phyloP scores from a whole-genome alignment of 1,284 basidiomycete species.

The Moniliella sp. region DNA sequence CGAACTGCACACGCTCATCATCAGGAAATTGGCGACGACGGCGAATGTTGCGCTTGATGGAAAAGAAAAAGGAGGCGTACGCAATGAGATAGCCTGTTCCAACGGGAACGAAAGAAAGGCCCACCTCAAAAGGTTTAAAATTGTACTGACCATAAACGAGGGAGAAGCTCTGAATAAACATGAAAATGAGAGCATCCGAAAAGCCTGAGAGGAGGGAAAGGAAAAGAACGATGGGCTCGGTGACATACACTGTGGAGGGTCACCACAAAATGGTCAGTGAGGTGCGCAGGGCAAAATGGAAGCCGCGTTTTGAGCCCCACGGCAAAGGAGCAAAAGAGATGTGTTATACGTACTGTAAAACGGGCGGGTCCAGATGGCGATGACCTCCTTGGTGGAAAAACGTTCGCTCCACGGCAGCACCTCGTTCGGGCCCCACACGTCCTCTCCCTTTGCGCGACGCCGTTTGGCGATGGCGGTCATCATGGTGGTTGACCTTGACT shows the following conservation, averaged over 20 bases:
- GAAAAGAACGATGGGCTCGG: conserved; percentile 37
- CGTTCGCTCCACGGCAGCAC: conserved; percentile 4
- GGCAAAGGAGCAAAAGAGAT: too few species aligned
- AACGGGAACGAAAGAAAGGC: conserved; percentile 34
- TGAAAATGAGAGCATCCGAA: conserved; percentile 36
- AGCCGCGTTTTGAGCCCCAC: too few species aligned
- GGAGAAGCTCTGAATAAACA: conserved; percentile 35
- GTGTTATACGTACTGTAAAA: too few species aligned
- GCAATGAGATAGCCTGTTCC: conserved; percentile 36
- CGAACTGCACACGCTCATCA: conserved; percentile 6
- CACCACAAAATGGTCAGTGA: conserved; percentile 5
- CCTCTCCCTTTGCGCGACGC: conserved; percentile 26
- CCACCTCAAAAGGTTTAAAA: conserved; percentile 30
- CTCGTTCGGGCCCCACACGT: conserved; percentile 36
- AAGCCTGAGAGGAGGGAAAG: conserved; percentile 36
- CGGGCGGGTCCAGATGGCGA: neutral
- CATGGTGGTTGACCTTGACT: conserved; percentile 34
- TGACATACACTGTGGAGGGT: conserved; percentile 33
- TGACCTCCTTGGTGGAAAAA: neutral
- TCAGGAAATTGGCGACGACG: conserved; percentile 1
- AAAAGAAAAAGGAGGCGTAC: conserved; percentile 32
- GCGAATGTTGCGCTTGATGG: conserved; percentile 16
- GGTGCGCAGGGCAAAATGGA: conserved; percentile 13
- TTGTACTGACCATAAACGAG: conserved; percentile 36
- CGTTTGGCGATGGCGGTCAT: conserved; percentile 35